Conservation (phyloP, 2,329 filamentous ascomycete species). For the Botryotinia convoluta region DNA sequence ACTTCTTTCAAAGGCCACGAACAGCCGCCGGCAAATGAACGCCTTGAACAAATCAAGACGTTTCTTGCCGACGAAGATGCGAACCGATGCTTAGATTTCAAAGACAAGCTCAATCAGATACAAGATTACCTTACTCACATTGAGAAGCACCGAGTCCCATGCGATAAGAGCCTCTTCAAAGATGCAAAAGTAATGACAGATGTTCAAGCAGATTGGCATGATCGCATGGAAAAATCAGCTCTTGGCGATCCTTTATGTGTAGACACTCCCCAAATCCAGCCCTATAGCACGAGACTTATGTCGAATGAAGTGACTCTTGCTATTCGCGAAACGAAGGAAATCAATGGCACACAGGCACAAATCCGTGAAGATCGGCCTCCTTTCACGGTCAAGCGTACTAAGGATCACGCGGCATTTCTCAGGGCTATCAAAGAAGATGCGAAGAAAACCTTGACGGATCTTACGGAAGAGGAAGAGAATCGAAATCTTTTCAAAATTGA, state of each 20-base stretch:
- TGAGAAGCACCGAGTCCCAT: background rate
- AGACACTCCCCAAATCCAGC: conserved; percentile 17
- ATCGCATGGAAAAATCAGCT: conserved; percentile 12
- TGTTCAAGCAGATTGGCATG: conserved; percentile 31
- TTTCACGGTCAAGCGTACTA: conserved; percentile 27
- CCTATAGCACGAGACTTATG: conserved; percentile 29
- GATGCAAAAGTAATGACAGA: conserved; percentile 31
- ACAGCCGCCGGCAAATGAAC: conserved; percentile 39
- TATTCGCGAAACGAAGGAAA: conserved; percentile 21
- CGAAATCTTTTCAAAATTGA: conserved; percentile 30
- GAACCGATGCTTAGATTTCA: conserved; percentile 44
- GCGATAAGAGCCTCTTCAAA: conserved; percentile 23
- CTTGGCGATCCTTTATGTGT: conserved; percentile 12
- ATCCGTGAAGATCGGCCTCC: conserved; percentile 30
- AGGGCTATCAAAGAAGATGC: conserved; percentile 25
- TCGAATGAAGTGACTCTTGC: conserved; percentile 14
- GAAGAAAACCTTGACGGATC: conserved; percentile 17
- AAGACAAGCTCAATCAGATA: conserved; percentile 38
- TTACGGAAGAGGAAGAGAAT: conserved; percentile 24
- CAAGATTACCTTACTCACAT: conserved; percentile 31
- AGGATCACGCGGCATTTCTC: conserved; percentile 29
- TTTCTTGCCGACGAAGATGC: conserved; percentile 52
- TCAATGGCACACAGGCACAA: conserved; percentile 22
- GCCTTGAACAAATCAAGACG: conserved; percentile 40
- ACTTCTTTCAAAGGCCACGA: conserved; percentile 29